A percentile compares a stretch with the other conserved stretches of the same genome.
These are phyloP conservation scores for Metschnikowia peoriensis DNA, from an alignment of 805 yeast genomes.

Conservation along the genomic window DNA sequence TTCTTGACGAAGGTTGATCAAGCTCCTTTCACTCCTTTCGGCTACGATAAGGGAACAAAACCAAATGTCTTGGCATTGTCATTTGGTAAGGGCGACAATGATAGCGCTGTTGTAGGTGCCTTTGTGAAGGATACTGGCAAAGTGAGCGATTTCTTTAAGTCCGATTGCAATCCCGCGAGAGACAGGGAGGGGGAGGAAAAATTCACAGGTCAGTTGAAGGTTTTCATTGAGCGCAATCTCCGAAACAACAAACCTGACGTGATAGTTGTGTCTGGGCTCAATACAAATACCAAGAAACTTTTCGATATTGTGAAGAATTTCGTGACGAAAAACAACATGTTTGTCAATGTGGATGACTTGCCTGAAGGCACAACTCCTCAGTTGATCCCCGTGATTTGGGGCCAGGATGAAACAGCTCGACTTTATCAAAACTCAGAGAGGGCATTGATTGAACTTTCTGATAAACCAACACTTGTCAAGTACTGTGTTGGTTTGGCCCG, in stretches of 20 bases:
- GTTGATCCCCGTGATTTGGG: conserved; percentile 70
- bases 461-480: conserved; percentile 72
- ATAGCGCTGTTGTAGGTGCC: conserved; percentile 84
- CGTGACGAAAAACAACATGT: conserved; percentile 53
- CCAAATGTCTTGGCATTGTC: conserved; percentile 83
- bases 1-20: conserved; percentile 79
- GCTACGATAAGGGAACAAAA: conserved; percentile 72
- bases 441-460: conserved; percentile 78
- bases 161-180: conserved; percentile 65
- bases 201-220: conserved; percentile 62
- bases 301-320: conserved; percentile 55
- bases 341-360: conserved; percentile 49
- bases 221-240: conserved; percentile 60
- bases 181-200: conserved; percentile 42
- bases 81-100: conserved; percentile 80
- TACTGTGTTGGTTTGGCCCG: conserved; percentile 90
- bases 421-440: conserved; percentile 77
- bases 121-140: conserved; percentile 79
- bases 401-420: conserved; percentile 90
- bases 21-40: conserved; percentile 87
- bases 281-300: conserved; percentile 65
- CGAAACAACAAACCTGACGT: conserved; percentile 70
- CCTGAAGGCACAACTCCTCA: conserved; percentile 45
- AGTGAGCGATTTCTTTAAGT: conserved; percentile 71
- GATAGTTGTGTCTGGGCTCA: conserved; percentile 84